These are phyloP conservation scores for Heliamphora exappendiculata DNA, from an alignment of 148 eudicot species.

Conservation along the genomic window DNA sequence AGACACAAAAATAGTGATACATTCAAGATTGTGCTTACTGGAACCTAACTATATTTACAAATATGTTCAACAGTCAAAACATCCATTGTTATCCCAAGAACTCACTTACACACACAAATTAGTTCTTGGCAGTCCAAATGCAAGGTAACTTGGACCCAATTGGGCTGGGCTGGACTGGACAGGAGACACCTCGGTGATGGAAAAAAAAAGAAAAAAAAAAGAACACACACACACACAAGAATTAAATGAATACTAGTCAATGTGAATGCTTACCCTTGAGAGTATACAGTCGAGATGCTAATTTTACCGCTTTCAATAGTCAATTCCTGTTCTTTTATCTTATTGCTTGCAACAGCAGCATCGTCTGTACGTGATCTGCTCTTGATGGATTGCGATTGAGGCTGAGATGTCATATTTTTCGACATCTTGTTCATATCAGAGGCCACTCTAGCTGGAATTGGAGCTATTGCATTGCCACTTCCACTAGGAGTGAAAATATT, in stretches of 20 bases:
- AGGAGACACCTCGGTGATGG: no score
- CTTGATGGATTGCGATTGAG: slow-evolving; percentile 44
- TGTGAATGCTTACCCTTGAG: slow-evolving; percentile 61
- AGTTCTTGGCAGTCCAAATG: no score
- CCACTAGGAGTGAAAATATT: slow-evolving; percentile 38
- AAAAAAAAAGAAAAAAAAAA: no score
- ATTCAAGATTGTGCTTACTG: not conserved
- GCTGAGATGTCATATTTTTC: slow-evolving; percentile 30
- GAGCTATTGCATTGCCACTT: slow-evolving; percentile 25
- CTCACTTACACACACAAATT: no score
- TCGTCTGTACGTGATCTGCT: slow-evolving; percentile 35
- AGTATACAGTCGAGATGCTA: slow-evolving; percentile 78
- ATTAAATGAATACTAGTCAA: not conserved
- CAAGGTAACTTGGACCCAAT: no score
- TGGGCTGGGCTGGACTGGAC: no score
- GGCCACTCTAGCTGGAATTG: slow-evolving; percentile 28
- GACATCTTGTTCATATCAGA: slow-evolving; percentile 27
- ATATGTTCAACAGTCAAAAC: not conserved
- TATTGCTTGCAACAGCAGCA: slow-evolving; percentile 24
- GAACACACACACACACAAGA: no score
- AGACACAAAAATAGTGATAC: not conserved
- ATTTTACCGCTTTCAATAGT: slow-evolving; percentile 77
- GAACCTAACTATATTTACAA: not conserved
- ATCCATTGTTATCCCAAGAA: not conserved
- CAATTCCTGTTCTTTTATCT: slow-evolving; percentile 53